Base-by-base conservation (phyloP, 1,139 yeast species). In the Candida glucosophila region DNA sequence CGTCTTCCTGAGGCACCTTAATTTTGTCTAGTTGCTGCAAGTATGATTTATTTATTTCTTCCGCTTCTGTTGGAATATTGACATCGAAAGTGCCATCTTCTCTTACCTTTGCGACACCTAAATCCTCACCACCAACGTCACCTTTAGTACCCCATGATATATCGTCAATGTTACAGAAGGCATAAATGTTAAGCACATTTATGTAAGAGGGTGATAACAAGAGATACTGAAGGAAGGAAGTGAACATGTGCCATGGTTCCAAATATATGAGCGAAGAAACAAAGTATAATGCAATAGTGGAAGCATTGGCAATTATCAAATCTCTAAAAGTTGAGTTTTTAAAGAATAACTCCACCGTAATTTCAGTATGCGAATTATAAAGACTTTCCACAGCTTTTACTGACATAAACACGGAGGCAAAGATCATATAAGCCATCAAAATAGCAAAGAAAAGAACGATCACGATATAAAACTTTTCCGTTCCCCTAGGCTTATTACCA, bases 401-500 rank as follows among this genome's bases (percentile, higher is more conserved):
- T 3, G 70, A 70, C 67, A 64, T 58, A 33, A 52, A 64, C 17
- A 64, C 52, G 27, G 70, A 69, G 5, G 70, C 70, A 41, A 88
- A 85, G 22, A 88, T 69, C 77, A 90, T 81, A 47, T 90, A 90
- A 1, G 74, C 77, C 97, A 90, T 90, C 41, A 90, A 60, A 8
- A 86, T 66, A 0, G 97, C 95, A 59, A 88, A 90, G 63, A 90
- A 86, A 28, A 76, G 54, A 29, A 83, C 93, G 41, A 88, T 83
- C n/a, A 79, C 71, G 33, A 82, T 55, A 49, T 90, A 90, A 41
- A 85, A 81, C 41, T 62, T 64, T 36, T 81, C 83, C 0, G 97
- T 85, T 20, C 97, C 96, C 41, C 77, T 79, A 2, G 98, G 98
- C 31, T 88, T 78, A 49, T 90, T 90, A 47, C 98, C 98, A 53